Evolutionary conservation across 148 eudicot species (phyloP).

Genomic region (Drosera capensis): DNA sequence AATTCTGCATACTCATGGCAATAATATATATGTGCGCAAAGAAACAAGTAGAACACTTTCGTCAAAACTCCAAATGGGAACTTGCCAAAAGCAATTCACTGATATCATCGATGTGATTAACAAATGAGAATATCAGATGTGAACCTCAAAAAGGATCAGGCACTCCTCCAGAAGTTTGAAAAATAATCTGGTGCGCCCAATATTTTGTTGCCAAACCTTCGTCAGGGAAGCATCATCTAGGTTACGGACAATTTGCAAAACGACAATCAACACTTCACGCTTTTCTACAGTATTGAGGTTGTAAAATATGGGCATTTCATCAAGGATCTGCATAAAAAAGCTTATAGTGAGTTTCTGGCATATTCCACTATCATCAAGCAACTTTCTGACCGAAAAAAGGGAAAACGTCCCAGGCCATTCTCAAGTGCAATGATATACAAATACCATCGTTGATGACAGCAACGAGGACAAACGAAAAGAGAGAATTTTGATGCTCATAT

Average conservation of each 20-base stretch:
- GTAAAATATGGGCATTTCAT: slow-evolving; percentile 99
- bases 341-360: neutral
- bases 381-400: neutral
- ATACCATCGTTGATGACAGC: too few relatives aligned
- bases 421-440: too few relatives aligned
- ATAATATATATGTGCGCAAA: too few relatives aligned
- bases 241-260: slow-evolving; percentile 88
- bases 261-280: slow-evolving; percentile 79
- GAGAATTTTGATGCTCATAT: too few relatives aligned
- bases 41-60: too few relatives aligned
- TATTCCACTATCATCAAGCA: neutral
- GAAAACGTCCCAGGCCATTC: neutral
- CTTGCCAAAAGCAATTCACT: too few relatives aligned
- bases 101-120: too few relatives aligned
- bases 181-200: slow-evolving; percentile 93
- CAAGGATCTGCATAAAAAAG: slow-evolving; percentile 65
- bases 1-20: too few relatives aligned
- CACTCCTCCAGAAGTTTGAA: slow-evolving; percentile 96
- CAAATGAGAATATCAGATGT: neutral
- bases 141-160: slow-evolving; percentile 79
- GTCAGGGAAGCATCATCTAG: slow-evolving; percentile 87
- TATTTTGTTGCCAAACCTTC: slow-evolving; percentile 97
- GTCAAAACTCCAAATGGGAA: too few relatives aligned
- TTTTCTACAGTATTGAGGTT: slow-evolving; percentile 84
- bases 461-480: too few relatives aligned